Evolutionary conservation across 805 yeast genomes (phyloP).

Genomic region (Saccharomycodes ludwigii): DNA sequence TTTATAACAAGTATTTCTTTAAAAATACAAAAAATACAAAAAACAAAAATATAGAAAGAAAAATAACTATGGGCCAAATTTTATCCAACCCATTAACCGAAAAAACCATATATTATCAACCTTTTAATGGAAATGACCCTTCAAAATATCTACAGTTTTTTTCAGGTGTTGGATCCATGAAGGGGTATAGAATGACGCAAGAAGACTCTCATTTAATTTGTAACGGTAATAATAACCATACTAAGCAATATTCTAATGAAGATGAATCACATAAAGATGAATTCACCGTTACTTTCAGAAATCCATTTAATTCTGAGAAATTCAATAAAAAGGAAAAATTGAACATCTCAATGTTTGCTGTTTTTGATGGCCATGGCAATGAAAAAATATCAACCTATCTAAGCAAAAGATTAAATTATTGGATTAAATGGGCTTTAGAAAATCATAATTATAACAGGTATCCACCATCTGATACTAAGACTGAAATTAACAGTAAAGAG

Average conservation of each 20-base stretch:
- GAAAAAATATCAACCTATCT: conserved; percentile 44
- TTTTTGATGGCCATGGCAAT: conserved; percentile 82
- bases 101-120: conserved; percentile 38
- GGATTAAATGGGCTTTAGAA: conserved; percentile 2
- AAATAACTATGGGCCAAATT: conserved; percentile 52
- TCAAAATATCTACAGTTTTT: conserved; percentile 29
- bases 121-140: conserved; percentile 16
- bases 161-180: conserved; percentile 64
- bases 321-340: conserved; percentile 13
- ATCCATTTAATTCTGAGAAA: neutral
- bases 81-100: conserved; percentile 67
- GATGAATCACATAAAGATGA: neutral
- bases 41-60: neutral
- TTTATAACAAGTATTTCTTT: too few species aligned
- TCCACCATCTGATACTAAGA: conserved; percentile 14
- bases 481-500: too few species aligned
- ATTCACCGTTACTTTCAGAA: neutral
- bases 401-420: conserved; percentile 25
- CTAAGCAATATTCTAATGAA: conserved; percentile 21
- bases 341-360: conserved; percentile 42
- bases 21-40: neutral
- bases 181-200: conserved; percentile 63
- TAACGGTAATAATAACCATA: conserved; percentile 29
- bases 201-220: conserved; percentile 61
- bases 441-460: conserved; percentile 10